Base-by-base conservation (phyloP, 2,329 filamentous ascomycete species). In the Fusarium transvaalense region DNA sequence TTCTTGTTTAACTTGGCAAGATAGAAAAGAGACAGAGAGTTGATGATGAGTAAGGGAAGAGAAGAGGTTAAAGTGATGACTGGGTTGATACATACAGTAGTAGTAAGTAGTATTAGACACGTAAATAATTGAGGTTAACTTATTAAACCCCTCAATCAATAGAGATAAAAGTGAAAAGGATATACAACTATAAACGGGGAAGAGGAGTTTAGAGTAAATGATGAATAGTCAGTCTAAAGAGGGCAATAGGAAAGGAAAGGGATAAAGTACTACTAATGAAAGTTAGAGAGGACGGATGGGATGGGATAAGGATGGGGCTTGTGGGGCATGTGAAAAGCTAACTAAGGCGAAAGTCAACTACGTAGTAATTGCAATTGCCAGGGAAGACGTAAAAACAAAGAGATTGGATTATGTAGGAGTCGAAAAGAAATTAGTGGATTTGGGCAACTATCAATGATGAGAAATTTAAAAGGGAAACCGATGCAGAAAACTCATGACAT, bases 1-100 rank as follows among this genome's bases (percentile, higher is more conserved):
- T 70, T 54, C 64, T 38, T n/a, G n/a, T n/a, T 48, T 56, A 69
- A 69, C 56, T 69, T 61, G 66, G 66, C 52, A 71, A 19, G 56
- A 66, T 57, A 66, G 35, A 39, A 15, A 15, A 29, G 46, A 41
- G 17, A 29, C 12, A 19, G 8, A 41, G 23, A n/a, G n/a, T n/a
- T n/a, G n/a, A 47, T 43, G 46, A 43, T 50, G 27, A 34, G 35
- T 32, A 48, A 35, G 29, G 25, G 25, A 21, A 38, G 29, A 19
- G 32, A 10, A 21, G 17, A 29, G 10, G 21, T 15, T 21, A 17
- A 34, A 25, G 23, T 25, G 23, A 25, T 25, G 29, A 31, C 27
- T 25, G 4, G 23, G 23, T 25, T 25, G 23, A 12, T 12, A 27
- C 34, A 27, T 34, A 29, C 23, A 35, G 51, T n/a, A n/a, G n/a